Percentiles rank a stretch among this genome's conserved stretches.
phyloP scores from a whole-genome alignment of 1,284 basidiomycete species.

The Mixia osmundae region DNA sequence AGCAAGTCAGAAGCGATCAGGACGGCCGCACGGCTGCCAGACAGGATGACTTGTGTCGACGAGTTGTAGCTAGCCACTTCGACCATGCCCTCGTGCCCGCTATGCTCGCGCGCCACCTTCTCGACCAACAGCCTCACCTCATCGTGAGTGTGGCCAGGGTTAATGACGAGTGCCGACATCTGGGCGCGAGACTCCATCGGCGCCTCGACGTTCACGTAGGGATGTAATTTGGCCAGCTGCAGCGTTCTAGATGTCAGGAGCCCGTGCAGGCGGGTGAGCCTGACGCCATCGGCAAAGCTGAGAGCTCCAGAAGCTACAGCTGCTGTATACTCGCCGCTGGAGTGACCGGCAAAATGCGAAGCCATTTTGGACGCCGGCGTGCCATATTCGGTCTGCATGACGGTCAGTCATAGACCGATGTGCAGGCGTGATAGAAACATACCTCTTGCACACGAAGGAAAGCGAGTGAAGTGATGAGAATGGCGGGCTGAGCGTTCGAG shows the following conservation, averaged over 20 bases:
- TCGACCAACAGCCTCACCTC: conserved; percentile 15
- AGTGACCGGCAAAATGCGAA: conserved; percentile 17
- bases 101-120: conserved; percentile 5
- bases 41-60: conserved; percentile 17
- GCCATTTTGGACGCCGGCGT: conserved; percentile 10
- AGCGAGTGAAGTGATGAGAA: conserved; percentile 18
- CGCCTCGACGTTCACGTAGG: conserved; percentile 12
- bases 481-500: conserved; percentile 19
- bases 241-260: conserved; percentile 15
- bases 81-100: conserved; percentile 10
- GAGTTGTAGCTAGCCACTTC: conserved; percentile 20
- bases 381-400: conserved; percentile 15
- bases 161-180: conserved; percentile 19
- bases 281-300: conserved; percentile 16
- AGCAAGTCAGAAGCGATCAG: conserved; percentile 15
- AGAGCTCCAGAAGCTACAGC: conserved; percentile 18
- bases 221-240: conserved; percentile 5
- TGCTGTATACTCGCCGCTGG: conserved; percentile 19
- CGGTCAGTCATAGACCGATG: no score
- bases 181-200: conserved; percentile 12
- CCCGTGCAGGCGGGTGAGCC: conserved; percentile 18
- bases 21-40: conserved; percentile 18
- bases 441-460: conserved; percentile 17
- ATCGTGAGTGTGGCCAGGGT: conserved; percentile 13
- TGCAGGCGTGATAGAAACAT: no score